phyloP scores from a whole-genome alignment of 2,329 filamentous ascomycete species.

The Hymenoscyphus repandus region DNA sequence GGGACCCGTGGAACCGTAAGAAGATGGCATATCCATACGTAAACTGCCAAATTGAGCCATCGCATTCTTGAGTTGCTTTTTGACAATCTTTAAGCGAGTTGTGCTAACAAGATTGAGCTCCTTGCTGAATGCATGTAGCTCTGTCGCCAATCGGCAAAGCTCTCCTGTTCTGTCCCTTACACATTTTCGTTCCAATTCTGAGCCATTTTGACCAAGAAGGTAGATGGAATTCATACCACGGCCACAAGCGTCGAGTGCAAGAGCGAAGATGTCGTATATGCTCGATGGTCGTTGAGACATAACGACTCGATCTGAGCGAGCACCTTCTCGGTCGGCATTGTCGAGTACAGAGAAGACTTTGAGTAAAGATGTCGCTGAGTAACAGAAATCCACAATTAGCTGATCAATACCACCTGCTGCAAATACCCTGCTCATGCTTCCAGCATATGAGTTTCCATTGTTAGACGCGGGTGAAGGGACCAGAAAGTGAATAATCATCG shows the following conservation, averaged over 20 bases:
- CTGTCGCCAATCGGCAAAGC: neutral
- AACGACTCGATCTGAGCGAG: neutral
- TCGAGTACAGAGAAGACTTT: neutral
- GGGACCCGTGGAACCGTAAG: neutral
- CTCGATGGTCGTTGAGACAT: slow-evolving; percentile 4
- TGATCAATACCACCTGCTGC: neutral
- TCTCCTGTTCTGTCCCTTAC: slow-evolving; percentile 2
- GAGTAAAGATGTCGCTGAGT: slow-evolving; percentile 1
- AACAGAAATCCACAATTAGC: slow-evolving; percentile 3
- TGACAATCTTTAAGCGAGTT: neutral
- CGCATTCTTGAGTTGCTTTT: slow-evolving; percentile 4
- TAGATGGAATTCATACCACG: slow-evolving; percentile 6
- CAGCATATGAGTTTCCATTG: neutral
- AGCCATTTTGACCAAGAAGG: slow-evolving; percentile 2
- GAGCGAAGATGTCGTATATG: slow-evolving; percentile 3
- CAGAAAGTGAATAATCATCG: slow-evolving; percentile 2
- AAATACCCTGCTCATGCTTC: neutral
- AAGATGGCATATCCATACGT: neutral
- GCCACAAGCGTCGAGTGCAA: slow-evolving; percentile 2
- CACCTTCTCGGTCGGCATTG: neutral
- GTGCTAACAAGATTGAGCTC: slow-evolving; percentile 2
- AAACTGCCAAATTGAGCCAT: neutral
- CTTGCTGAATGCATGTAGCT: slow-evolving; percentile 4
- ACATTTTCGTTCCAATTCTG: slow-evolving; percentile 1
- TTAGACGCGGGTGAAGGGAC: neutral